Conservation (phyloP, 1,284 basidiomycete species). For the Tylopilus sp. region DNA sequence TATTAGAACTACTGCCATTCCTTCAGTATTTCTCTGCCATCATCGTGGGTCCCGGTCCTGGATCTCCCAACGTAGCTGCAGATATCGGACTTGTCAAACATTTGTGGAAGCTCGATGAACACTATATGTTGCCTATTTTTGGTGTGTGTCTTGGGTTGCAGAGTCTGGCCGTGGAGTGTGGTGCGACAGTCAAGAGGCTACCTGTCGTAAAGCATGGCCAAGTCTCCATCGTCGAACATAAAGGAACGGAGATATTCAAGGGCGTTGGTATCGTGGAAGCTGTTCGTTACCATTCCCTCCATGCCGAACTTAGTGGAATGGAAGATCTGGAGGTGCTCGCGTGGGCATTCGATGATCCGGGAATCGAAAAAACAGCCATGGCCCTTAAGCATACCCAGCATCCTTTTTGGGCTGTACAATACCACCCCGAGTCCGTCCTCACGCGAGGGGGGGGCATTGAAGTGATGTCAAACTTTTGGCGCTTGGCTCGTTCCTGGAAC, state of each 20-base stretch:
- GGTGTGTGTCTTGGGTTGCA: conserved; percentile 94
- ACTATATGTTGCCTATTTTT: conserved; percentile 67
- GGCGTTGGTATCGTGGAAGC: conserved; percentile 62
- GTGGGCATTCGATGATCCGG: conserved; percentile 63
- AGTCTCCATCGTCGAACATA: conserved; percentile 65
- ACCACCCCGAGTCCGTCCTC: conserved; percentile 87
- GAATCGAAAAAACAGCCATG: conserved; percentile 71
- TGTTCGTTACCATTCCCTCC: conserved; percentile 84
- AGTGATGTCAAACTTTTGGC: conserved; percentile 73
- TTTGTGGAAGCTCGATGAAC: conserved; percentile 60
- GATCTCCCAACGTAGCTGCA: conserved; percentile 61
- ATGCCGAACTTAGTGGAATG: conserved; percentile 47
- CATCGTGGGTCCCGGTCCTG: conserved; percentile 78
- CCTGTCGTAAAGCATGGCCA: conserved; percentile 80
- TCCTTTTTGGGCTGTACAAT: conserved; percentile 94
- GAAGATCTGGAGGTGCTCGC: conserved; percentile 61
- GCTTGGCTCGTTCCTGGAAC: conserved; percentile 58
- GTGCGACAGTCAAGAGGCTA: conserved; percentile 56
- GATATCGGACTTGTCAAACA: conserved; percentile 69
- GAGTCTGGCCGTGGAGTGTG: conserved; percentile 79
- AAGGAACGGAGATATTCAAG: conserved; percentile 59
- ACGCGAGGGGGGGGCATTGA: conserved; percentile 62
- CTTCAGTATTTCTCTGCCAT: conserved; percentile 65
- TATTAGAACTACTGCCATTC: conserved; percentile 49
- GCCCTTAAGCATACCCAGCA: conserved; percentile 60